Conservation (phyloP, 345 rosid species). For the Gossypium sturtianum region DNA sequence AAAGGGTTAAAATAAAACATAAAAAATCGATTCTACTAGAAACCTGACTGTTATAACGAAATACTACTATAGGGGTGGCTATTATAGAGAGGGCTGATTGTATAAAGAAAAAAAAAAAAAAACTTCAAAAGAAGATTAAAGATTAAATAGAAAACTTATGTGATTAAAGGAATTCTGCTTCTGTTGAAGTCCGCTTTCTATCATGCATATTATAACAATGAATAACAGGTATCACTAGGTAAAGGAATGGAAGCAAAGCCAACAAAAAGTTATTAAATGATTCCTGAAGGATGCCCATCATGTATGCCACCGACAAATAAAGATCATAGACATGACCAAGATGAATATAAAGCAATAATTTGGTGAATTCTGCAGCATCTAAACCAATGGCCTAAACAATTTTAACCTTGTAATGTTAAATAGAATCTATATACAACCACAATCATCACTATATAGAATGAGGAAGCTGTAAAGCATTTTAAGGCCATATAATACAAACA, state of each 20-base stretch:
- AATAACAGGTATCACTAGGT: neutral
- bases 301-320: neutral
- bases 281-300: neutral
- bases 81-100: too few species aligned
- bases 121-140: neutral
- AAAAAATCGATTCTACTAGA: too few species aligned
- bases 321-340: neutral
- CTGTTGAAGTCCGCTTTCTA: neutral
- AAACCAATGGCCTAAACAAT: neutral
- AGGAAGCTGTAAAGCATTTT: neutral
- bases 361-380: neutral
- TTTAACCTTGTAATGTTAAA: neutral
- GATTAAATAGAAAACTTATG: neutral
- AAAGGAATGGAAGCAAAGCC: neutral
- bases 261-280: neutral
- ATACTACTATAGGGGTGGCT: too few species aligned
- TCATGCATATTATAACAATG: neutral
- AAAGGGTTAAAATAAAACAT: too few species aligned
- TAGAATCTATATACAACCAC: neutral
- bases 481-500: neutral
- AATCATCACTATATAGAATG: too few species aligned
- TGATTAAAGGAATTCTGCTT: neutral
- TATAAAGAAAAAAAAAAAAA: too few species aligned
- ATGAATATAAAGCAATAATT: neutral
- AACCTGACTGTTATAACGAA: too few species aligned